phyloP scores from a whole-genome alignment of 768 basidiomycete genomes.

The Phallus indusiatus region DNA sequence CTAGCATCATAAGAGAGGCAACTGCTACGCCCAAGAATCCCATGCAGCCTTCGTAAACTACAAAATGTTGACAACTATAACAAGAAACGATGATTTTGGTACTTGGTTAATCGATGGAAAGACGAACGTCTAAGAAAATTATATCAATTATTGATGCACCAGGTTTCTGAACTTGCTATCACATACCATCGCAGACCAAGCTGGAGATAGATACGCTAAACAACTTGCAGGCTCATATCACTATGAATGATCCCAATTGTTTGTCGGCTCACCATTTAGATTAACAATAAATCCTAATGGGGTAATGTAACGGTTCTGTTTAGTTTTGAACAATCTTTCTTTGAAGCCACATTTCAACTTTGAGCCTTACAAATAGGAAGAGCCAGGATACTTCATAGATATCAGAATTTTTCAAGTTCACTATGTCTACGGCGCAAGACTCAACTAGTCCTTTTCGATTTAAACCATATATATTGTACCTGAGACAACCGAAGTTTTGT shows the following conservation, averaged over 20 bases:
- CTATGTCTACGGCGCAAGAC: background rate
- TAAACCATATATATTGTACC: slow-evolving; percentile 6
- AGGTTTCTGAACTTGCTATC: background rate
- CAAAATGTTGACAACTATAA: background rate
- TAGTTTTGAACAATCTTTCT: background rate
- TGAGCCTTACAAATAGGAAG: background rate
- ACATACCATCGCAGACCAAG: background rate
- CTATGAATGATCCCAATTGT: background rate
- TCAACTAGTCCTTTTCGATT: background rate
- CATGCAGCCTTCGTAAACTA: slow-evolving; percentile 5
- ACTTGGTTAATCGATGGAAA: background rate
- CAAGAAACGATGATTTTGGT: background rate
- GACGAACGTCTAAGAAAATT: slow-evolving; percentile 1
- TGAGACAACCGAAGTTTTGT: background rate
- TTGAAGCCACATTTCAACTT: background rate
- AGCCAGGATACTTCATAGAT: background rate
- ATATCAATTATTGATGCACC: background rate
- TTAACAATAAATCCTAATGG: slow-evolving; percentile 5
- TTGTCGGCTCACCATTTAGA: background rate
- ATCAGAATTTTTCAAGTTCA: no score
- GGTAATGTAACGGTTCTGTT: slow-evolving; percentile 7
- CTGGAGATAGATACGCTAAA: slow-evolving; percentile 1
- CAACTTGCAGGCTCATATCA: background rate
- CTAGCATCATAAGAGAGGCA: slow-evolving; percentile 8
- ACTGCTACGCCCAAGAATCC: slow-evolving; percentile 1